Evolutionary conservation across 2,329 filamentous ascomycete genomes (phyloP).

Genomic region (Aspergillus niger): DNA sequence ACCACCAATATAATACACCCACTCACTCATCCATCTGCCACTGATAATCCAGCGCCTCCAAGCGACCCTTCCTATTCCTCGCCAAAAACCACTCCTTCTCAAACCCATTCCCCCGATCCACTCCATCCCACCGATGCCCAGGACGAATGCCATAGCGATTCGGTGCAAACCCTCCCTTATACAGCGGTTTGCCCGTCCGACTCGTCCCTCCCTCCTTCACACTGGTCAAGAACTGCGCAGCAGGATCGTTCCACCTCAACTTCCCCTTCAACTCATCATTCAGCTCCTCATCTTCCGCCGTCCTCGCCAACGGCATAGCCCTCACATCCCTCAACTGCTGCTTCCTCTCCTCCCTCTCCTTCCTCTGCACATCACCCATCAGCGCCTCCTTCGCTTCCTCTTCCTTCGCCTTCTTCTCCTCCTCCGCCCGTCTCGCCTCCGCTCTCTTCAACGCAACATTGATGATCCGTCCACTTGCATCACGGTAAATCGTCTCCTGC

Average conservation of each 20-base stretch:
- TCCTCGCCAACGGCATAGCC: slow-evolving; percentile 75
- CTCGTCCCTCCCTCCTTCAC: slow-evolving; percentile 48
- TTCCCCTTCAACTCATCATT: slow-evolving; percentile 78
- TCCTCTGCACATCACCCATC: slow-evolving; percentile 81
- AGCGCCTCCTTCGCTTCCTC: slow-evolving; percentile 67
- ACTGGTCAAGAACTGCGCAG: slow-evolving; percentile 72
- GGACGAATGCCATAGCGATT: slow-evolving; percentile 94
- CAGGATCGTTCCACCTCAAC: slow-evolving; percentile 91
- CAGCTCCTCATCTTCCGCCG: slow-evolving; percentile 80
- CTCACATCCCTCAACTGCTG: slow-evolving; percentile 77
- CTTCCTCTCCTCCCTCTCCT: slow-evolving; percentile 64
- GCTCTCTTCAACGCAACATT: slow-evolving; percentile 89
- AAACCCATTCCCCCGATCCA: slow-evolving; percentile 90
- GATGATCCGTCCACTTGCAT: slow-evolving; percentile 91
- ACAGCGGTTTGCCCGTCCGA: slow-evolving; percentile 64
- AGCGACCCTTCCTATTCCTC: slow-evolving; percentile 73
- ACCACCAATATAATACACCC: background rate
- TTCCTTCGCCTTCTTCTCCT: slow-evolving; percentile 68
- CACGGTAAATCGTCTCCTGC: slow-evolving; percentile 88
- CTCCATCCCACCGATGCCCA: slow-evolving; percentile 94
- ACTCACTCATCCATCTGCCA: slow-evolving; percentile 91
- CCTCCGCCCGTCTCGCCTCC: slow-evolving; percentile 76
- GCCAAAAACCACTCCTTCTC: slow-evolving; percentile 91
- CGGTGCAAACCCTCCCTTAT: slow-evolving; percentile 76
- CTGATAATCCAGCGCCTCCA: slow-evolving; percentile 79